Evolutionary conservation across 164 flowering plant species (phyloP), one percentile per base, ranked within the genome.

Genomic region (Houttuynia cordata): DNA sequence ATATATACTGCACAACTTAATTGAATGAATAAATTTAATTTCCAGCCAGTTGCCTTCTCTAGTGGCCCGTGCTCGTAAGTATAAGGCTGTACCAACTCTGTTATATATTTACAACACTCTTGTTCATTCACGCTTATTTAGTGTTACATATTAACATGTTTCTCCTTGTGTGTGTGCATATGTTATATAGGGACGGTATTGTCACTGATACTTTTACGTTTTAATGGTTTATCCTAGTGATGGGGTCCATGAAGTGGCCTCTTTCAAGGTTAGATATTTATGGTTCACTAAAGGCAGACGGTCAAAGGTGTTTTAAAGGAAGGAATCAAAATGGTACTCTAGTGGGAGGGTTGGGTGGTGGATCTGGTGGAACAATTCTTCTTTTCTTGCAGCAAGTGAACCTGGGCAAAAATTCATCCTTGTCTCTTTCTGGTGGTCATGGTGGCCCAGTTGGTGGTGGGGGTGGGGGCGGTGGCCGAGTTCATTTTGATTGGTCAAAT

Each of bases 401-500:
- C 53, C 76, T 93, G 58, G 78, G 75, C 25, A 66, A 81, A 54
- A 77, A 75, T 58, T 81, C 94, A 20, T 68, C 76, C 60, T 67
- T 93, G 56, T 82, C 97, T 62, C 79, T 79, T 73, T 57, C 58
- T 72, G 99, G 99, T 58, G 99, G 99, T 49, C 69, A 73, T 66
- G 96, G 99, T 74, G 86, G 92, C 62, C 74, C 71, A 59, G 57
- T 64, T 73, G 98, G 98, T 18, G 93, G 97, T 13, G 98, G 98
- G 7, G 98, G 98, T 12, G 98, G 97, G 13, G 98, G 96, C 39
- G 98, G 98, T 62, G 98, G 99, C 19, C 77, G 99, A 73, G 75
- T 88, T 68, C 99, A 93, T 73, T 88, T 93, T 67, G 86, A 90
- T 71, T 93, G 99, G 99, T 81, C 91, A 54, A 79, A 78, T 45